Base-by-base conservation (phyloP, 2,329 filamentous ascomycete genomes). In the Botrytis galanthina region DNA sequence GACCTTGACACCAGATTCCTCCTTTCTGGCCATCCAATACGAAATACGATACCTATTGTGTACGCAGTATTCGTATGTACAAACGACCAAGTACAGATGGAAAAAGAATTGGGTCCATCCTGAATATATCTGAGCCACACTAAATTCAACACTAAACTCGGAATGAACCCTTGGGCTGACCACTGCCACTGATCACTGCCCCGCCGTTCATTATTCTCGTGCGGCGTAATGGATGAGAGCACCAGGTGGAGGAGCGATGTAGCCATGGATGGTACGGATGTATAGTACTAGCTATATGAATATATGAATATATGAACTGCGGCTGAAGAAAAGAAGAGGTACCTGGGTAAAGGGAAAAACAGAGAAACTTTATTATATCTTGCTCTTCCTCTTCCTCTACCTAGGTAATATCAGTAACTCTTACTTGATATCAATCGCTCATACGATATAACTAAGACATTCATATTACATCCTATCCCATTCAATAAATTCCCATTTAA, bases 71-170 rank as follows among this genome's bases (percentile, higher is more conserved):
- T 37, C 37, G 37, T 37, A 37, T 20, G 20, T 22, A 20, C 12
- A 39, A n/a, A n/a, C n/a, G n/a, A n/a, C 39, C 8, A 14, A 3
- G 39, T 12, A n/a, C 48, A 51, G 26, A 10, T 59, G 22, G 32
- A 32, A 20, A 29, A 57, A 57, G 54, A 29, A 59, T 9, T 35
- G 29, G 16, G 12, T 26, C 57, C 35, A 37, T 9, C 32, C 32
- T 51, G 48, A 51, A n/a, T 51, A 51, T n/a, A 62, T 62, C 60
- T 62, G 60, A 62, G 60, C 60, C 60, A 42, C 60, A 42, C 59
- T 61, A 57, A 29, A 46, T 9, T 3, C 6, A 18, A 54, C 12
- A 54, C 51, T 29, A 57, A 57, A 29, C 51, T 57, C 37, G 22
- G 26, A 42, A 39, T 20, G 60, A 42, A 62, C 35, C 60, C 60